Evolutionary conservation across 805 yeast genomes (phyloP).

Genomic region (Saccharomycopsis sp.): DNA sequence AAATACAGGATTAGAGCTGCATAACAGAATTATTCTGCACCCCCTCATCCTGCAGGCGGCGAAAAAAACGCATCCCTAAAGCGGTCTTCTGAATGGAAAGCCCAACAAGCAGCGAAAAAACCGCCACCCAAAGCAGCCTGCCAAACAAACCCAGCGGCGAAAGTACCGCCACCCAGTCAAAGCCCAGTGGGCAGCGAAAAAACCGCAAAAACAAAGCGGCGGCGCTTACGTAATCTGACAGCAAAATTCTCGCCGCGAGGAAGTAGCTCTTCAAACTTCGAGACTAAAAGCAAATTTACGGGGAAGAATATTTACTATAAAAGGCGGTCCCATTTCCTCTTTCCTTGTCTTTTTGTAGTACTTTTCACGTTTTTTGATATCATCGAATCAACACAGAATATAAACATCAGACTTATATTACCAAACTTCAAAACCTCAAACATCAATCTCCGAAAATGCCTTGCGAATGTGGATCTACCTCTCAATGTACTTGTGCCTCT

Average conservation of each 20-base stretch:
- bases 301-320: neutral
- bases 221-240: neutral
- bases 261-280: no score
- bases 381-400: neutral
- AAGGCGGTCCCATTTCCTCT: neutral
- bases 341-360: neutral
- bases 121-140: neutral
- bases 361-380: neutral
- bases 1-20: neutral
- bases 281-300: neutral
- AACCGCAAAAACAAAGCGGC: neutral
- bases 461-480: slow-evolving; percentile 2
- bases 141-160: neutral
- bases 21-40: neutral
- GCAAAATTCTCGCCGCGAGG: neutral
- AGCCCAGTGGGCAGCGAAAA: neutral
- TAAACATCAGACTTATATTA: no score
- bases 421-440: no score
- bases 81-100: no score
- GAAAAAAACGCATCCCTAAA: neutral
- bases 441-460: neutral
- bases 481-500: neutral
- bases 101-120: neutral
- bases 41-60: neutral
- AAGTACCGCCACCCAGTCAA: no score